Base-by-base conservation (phyloP, 768 basidiomycete genomes). In the Leucocoprinus leucothites region DNA sequence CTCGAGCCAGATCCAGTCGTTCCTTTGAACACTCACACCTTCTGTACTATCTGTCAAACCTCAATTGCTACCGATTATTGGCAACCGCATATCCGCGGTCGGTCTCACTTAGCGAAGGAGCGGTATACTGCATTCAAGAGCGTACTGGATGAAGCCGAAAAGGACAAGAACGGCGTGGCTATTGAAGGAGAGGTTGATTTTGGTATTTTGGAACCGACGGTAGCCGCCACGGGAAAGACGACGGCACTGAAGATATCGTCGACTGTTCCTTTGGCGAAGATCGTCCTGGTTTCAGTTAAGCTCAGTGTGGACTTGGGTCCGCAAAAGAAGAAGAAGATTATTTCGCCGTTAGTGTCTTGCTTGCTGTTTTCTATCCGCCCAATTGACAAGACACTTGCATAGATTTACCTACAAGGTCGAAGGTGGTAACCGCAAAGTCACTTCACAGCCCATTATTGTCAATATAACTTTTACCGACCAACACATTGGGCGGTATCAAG, bases 101-200 rank as follows among this genome's bases (percentile, higher is more conserved):
- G 31, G 0, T 64, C 60, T 14, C 82, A 83, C 58, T 56, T 57
- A 21, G 68, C 65, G 26, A 72, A 71, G 22, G 72, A 75, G 59
- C 60, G 54, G 6, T 81, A 72, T 54, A 58, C 72, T 0, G 62
- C 68, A 4, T 78, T 77, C 57, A 69, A 71, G 40, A 65, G 71
- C 1, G 78, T 73, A 0, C 52, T 82, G 13, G 79, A 81, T 9
- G 79, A 80, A 40, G 78, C 82, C 0, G 78, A 82, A 48, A 74
- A 72, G 40, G 82, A 85, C 57, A 82, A 81, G 50, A 69, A 84
- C 44, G 81, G 79, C 0, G 65, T 85, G 8, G 60, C 63, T 0
- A 64, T 86, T 2, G 65, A 69, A 3, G 76, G 75, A 1, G 65
- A 69, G 5, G 63, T 80, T 11, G 75, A 86, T 60, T 79, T 86